Evolutionary conservation across 768 basidiomycete species (phyloP).

Genomic region (Tricholoma matsutake): DNA sequence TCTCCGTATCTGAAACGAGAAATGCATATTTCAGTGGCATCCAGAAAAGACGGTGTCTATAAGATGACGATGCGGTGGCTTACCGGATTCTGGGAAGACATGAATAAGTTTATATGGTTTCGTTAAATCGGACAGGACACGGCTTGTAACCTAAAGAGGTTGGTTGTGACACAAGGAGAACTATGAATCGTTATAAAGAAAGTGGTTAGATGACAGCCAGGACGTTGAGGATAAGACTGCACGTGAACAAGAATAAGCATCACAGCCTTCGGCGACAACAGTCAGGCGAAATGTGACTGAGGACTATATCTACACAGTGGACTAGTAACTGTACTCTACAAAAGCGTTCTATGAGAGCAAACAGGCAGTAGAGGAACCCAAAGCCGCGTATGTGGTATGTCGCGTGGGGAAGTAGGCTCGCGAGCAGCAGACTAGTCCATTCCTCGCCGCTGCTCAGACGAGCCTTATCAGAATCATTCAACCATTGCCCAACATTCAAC

Average conservation of each 20-base stretch:
- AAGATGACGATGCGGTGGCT: slow-evolving; percentile 24
- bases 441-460: too few relatives aligned
- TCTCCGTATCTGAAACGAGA: slow-evolving; percentile 67
- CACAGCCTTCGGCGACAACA: slow-evolving; percentile 26
- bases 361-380: too few relatives aligned
- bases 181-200: background rate
- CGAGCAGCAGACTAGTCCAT: too few relatives aligned
- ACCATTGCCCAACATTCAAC: too few relatives aligned
- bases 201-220: background rate
- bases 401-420: too few relatives aligned
- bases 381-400: too few relatives aligned
- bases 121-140: slow-evolving; percentile 14
- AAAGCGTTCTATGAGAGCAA: background rate
- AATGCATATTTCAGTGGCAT: slow-evolving; percentile 10
- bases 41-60: slow-evolving; percentile 3
- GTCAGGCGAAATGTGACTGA: too few relatives aligned
- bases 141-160: slow-evolving; percentile 20
- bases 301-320: slow-evolving; percentile 4
- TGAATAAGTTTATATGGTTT: slow-evolving; percentile 11
- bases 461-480: too few relatives aligned
- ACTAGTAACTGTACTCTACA: background rate
- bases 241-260: slow-evolving; percentile 19
- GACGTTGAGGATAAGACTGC: background rate
- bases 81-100: slow-evolving; percentile 60
- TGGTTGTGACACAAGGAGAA: slow-evolving; percentile 8